Evolutionary conservation across 176 grass and related monocot genomes (phyloP).

Genomic region (Melocanna baccifera): DNA sequence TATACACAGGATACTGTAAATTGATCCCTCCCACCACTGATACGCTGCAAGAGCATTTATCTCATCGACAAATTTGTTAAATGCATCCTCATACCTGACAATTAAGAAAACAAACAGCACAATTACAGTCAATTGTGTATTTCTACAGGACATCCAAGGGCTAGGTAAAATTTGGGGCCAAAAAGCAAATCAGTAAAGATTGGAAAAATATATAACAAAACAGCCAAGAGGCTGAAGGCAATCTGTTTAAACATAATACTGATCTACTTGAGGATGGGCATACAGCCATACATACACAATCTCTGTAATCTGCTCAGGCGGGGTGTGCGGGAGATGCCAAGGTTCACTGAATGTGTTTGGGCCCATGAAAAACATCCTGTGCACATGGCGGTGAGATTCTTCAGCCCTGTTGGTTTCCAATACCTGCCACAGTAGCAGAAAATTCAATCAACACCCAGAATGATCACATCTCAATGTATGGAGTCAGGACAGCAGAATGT

Average conservation of each 20-base stretch:
- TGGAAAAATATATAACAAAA: not conserved
- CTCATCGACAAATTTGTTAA: slow-evolving; percentile 94
- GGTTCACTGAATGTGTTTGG: slow-evolving; percentile 95
- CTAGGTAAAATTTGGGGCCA: not conserved
- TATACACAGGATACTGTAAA: slow-evolving; percentile 73
- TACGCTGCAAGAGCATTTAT: slow-evolving; percentile 87
- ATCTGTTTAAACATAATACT: slow-evolving; percentile 7
- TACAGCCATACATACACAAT: slow-evolving; percentile 63
- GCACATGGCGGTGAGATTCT: slow-evolving; percentile 92
- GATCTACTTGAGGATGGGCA: slow-evolving; percentile 3
- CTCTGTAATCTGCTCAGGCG: slow-evolving; percentile 82
- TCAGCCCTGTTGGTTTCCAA: slow-evolving; percentile 93
- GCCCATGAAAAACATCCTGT: slow-evolving; percentile 95
- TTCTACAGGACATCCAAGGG: not conserved
- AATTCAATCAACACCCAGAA: slow-evolving; percentile 24
- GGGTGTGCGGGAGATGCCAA: slow-evolving; percentile 85
- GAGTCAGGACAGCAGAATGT: not conserved
- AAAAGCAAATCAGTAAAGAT: slow-evolving; percentile 7
- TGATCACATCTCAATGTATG: not conserved
- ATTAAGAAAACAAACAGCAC: not conserved
- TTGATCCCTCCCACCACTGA: slow-evolving; percentile 98
- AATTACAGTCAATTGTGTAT: not conserved
- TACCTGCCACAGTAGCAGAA: slow-evolving; percentile 54
- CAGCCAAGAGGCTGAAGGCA: not conserved
- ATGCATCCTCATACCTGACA: slow-evolving; percentile 84